Percentiles rank a stretch among this genome's conserved stretches.
Evolutionary conservation across 2,329 filamentous ascomycete species (phyloP).

Genomic region (Curvularia sp.): DNA sequence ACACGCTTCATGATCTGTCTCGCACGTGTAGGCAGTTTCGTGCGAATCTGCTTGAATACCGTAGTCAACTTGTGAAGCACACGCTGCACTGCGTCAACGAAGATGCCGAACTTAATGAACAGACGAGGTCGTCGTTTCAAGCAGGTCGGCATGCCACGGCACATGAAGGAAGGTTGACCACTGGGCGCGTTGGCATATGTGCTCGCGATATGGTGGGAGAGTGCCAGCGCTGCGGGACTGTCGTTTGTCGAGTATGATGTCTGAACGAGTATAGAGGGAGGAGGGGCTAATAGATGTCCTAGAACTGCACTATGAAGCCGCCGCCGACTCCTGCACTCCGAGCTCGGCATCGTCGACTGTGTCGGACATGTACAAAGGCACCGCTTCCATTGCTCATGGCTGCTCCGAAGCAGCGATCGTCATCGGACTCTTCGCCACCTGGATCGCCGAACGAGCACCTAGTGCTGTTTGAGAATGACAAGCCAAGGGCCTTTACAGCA

Average conservation of each 20-base stretch:
- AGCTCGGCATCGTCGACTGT: slow-evolving; percentile 81
- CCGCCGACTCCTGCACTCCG: slow-evolving; percentile 71
- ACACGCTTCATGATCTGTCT: slow-evolving; percentile 82
- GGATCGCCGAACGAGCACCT: slow-evolving; percentile 31
- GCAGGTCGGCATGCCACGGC: slow-evolving; percentile 27
- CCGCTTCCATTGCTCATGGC: slow-evolving; percentile 65
- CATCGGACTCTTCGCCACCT: slow-evolving; percentile 30
- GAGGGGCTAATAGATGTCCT: slow-evolving; percentile 25
- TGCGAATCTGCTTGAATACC: slow-evolving; percentile 78
- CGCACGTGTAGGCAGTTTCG: slow-evolving; percentile 82
- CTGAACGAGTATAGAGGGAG: neutral
- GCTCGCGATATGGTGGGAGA: slow-evolving; percentile 86
- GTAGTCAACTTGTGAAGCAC: slow-evolving; percentile 72
- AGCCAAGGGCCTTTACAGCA: slow-evolving; percentile 49
- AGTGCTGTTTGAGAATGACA: slow-evolving; percentile 24
- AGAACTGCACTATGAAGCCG: slow-evolving; percentile 92
- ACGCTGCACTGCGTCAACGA: slow-evolving; percentile 85
- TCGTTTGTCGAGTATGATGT: slow-evolving; percentile 79
- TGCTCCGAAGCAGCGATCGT: slow-evolving; percentile 28
- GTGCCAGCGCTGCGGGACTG: slow-evolving; percentile 76
- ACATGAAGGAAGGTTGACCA: slow-evolving; percentile 51
- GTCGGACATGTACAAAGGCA: slow-evolving; percentile 74
- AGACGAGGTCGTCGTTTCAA: slow-evolving; percentile 52
- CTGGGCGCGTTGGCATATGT: slow-evolving; percentile 77
- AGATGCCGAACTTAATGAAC: slow-evolving; percentile 58